Evolutionary conservation across 108 stramenopile genomes (phyloP).

Genomic region (Asterionellopsis glacialis): DNA sequence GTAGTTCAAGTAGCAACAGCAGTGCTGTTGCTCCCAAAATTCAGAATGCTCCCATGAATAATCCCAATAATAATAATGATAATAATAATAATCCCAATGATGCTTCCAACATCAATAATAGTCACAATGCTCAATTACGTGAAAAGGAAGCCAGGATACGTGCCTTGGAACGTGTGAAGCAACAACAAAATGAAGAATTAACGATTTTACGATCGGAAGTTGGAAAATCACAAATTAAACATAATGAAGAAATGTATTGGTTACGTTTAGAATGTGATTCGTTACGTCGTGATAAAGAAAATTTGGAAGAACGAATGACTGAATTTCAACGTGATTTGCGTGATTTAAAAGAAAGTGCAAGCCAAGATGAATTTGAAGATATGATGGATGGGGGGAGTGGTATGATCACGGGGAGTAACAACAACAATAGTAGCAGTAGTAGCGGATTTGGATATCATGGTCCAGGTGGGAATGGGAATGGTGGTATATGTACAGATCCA

Average conservation of each 20-base stretch:
- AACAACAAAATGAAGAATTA: slow-evolving; percentile 3
- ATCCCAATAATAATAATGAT: too few relatives aligned
- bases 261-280: slow-evolving; percentile 31
- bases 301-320: slow-evolving; percentile 33
- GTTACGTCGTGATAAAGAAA: slow-evolving; percentile 34
- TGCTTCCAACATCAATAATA: too few relatives aligned
- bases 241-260: slow-evolving; percentile 39
- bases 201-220: slow-evolving; percentile 27
- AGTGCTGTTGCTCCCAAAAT: too few relatives aligned
- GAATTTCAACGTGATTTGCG: slow-evolving; percentile 31
- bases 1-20: too few relatives aligned
- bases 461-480: neutral
- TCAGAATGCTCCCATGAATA: too few relatives aligned
- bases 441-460: neutral
- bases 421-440: too few relatives aligned
- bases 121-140: too few relatives aligned
- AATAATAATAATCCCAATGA: too few relatives aligned
- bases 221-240: slow-evolving; percentile 19
- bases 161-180: slow-evolving; percentile 8
- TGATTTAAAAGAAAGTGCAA: slow-evolving; percentile 7
- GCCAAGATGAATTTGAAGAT: too few relatives aligned
- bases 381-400: too few relatives aligned
- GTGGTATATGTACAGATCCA: neutral
- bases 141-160: slow-evolving; percentile 6
- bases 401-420: too few relatives aligned